Evolutionary conservation across 768 basidiomycete genomes (phyloP), one percentile per base, ranked within the genome.

Genomic region (Podaxis pistillaris): DNA sequence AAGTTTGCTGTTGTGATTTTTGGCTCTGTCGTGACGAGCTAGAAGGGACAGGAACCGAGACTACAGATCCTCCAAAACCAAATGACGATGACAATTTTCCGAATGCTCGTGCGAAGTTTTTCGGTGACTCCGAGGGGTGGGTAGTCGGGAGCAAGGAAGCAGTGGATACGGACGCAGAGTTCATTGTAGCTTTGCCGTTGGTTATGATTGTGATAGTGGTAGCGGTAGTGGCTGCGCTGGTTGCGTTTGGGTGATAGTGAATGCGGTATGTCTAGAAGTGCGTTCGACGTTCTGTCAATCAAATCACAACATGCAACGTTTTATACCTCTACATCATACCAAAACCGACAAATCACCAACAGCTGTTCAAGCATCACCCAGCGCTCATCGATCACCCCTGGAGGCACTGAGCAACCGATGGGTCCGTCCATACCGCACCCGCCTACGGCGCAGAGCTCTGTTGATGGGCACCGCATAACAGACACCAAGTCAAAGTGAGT

Each of bases 11-110:
- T 30, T 44, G 59, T 22, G 57, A 59, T 59, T 49, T 19, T 22
- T 44, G 30, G 4, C 37, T 19, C n/a, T 9, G 54, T 13, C 13
- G 37, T 40, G 54, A 17, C 4, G 54, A 17, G 37, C 22, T 50
- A 24, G 47, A n/a, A 28, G 33, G 28, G 41, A 36, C 41, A 17
- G 60, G 52, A 49, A 38, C 53, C 30, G 53, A 44, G 15, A 55
- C 52, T 22, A 55, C 13, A 13, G 60, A 15, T 17, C 53, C 41
- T 4, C 52, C 60, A n/a, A 62, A 54, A 2, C 60, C 60, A 9
- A 62, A 47, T 28, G 60, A 62, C 12, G 60, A 62, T 19, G 60
- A 62, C n/a, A 62, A 40, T 19, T 54, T 46, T 12, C 53, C 60
- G 44, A 62, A 62, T 4, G 60, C 60, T 37, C 36, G 41, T 49